phyloP scores from a whole-genome alignment of 345 rosid species.

The Heritiera fomes region DNA sequence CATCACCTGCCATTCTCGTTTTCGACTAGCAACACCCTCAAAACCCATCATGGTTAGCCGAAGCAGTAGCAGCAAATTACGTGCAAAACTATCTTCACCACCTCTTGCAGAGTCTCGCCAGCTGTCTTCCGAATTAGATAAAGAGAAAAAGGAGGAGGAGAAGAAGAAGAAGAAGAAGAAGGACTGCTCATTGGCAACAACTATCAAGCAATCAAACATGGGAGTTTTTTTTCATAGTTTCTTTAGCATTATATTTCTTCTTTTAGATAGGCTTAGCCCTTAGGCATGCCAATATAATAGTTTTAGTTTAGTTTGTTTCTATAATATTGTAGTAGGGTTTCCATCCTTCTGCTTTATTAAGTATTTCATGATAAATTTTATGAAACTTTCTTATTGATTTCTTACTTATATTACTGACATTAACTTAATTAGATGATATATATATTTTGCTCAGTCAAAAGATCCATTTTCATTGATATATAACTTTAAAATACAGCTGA shows the following conservation, averaged over 20 bases:
- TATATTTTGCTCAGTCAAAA: too few species aligned
- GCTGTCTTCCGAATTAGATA: not conserved
- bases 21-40: not conserved
- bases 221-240: not conserved
- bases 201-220: not conserved
- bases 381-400: too few species aligned
- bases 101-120: too few species aligned
- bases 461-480: too few species aligned
- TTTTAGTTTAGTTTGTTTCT: too few species aligned
- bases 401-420: not conserved
- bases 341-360: not conserved
- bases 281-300: too few species aligned
- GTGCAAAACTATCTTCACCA: not conserved
- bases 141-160: not conserved
- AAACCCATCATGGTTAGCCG: not conserved
- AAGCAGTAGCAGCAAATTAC: not conserved
- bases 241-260: not conserved
- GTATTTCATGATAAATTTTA: too few species aligned
- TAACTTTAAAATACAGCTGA: too few species aligned
- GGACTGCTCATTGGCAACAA: not conserved
- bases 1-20: not conserved
- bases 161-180: not conserved
- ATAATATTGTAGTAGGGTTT: not conserved
- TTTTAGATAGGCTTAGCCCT: not conserved
- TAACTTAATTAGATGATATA: too few species aligned